These are phyloP conservation scores for Ceratobasidium theobromae DNA, from an alignment of 1,284 basidiomycete genomes.

Conservation along the genomic window DNA sequence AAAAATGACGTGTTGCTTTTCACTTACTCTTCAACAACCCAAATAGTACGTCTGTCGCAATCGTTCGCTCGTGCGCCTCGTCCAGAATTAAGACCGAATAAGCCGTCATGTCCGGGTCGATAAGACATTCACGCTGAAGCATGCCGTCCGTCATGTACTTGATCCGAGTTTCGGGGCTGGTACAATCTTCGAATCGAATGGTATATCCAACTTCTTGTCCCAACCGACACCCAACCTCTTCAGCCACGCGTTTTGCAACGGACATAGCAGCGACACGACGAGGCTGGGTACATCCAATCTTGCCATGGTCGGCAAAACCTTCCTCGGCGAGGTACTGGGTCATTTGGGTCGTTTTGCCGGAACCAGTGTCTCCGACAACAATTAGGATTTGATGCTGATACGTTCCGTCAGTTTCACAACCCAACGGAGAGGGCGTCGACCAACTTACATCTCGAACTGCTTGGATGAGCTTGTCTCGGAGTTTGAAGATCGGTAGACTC, in stretches of 20 bases:
- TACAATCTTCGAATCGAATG: constrained; percentile 99
- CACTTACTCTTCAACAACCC: constrained; percentile 91
- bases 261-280: constrained; percentile 99
- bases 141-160: constrained; percentile 99
- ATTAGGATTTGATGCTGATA: constrained; percentile 88
- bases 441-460: constrained; percentile 81
- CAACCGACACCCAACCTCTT: constrained; percentile 95
- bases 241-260: constrained; percentile 97
- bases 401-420: constrained; percentile 39
- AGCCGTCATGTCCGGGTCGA: constrained; percentile 89
- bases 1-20: neutral
- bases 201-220: constrained; percentile 98
- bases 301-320: constrained; percentile 82
- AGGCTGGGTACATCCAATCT: constrained; percentile 96
- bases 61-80: constrained; percentile 98
- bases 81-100: constrained; percentile 99
- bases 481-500: constrained; percentile 92
- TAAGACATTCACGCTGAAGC: constrained; percentile 94
- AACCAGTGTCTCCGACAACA: constrained; percentile 94
- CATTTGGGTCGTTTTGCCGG: constrained; percentile 94
- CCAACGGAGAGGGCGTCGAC: constrained; percentile 7
- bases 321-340: constrained; percentile 90
- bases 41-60: constrained; percentile 96
- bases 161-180: constrained; percentile 95
- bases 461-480: constrained; percentile 87